Base-by-base conservation (phyloP, 1,284 basidiomycete species). In the Ganoderma leucocontextum region DNA sequence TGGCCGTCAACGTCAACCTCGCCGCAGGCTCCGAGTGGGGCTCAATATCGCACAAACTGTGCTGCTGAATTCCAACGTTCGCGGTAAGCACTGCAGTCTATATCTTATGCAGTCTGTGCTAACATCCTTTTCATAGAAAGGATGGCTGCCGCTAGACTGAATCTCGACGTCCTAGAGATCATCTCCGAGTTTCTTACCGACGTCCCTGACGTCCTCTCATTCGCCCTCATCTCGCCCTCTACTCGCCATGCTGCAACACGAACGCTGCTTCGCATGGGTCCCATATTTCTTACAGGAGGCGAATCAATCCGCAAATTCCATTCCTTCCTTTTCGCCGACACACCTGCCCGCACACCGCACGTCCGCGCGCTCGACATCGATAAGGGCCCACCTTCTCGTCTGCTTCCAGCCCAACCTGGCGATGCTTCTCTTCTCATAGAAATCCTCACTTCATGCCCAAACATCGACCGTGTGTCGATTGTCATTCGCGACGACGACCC, bases 291-390 rank as follows among this genome's bases (percentile, higher is more conserved):
- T 33, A 6, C 4, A 8, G 2, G 29, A 6, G 13, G 13, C 25
- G 5, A 19, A 33, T 53, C 52, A 2, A 17, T 53, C 13, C 4
- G 8, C 12, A 53, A 13, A 29, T 53, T 53, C 29, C 52, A 53
- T 15, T 33, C 25, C 33, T 53, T 33, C 52, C 12, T 53, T 33
- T 53, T 53, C 4, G 52, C 29, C 25, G 52, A 53, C 13, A 0
- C 25, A 8, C 13, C 13, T 53, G 25, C 52, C 29, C 29, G 52
- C 15, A 17, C 52, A 6, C 52, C 52, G 1, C 29, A 53, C 52
- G 29, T 53, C 52, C 29, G 52, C 19, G 55, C 55, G 5, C 55
- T 57, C 33, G 33, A 57, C 33, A 57, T 57, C 35, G 22, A 49
- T 5, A 53, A 33, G 12, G 1, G 1, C 4, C 15, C 25, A 15